These are phyloP conservation scores for Limonomyces culmigenus DNA, from an alignment of 1,284 basidiomycete genomes.

Conservation along the genomic window DNA sequence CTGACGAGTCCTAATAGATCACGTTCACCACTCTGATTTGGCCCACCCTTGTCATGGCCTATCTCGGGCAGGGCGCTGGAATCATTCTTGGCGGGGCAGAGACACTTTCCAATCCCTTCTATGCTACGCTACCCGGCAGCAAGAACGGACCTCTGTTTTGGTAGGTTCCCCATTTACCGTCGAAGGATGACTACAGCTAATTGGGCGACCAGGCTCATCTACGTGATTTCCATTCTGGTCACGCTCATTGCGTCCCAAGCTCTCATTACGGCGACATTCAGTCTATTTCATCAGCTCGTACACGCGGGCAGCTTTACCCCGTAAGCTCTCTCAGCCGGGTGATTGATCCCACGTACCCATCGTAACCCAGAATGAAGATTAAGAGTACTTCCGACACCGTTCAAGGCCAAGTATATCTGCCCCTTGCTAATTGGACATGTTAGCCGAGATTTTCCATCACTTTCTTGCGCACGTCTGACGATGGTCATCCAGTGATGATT, in stretches of 20 bases:
- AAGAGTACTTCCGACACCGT: slow-evolving; percentile 38
- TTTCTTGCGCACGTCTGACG: not conserved
- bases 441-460: slow-evolving; percentile 6
- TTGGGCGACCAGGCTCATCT: no score
- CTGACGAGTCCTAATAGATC: slow-evolving; percentile 14
- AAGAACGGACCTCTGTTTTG: slow-evolving; percentile 36
- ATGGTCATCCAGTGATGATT: slow-evolving; percentile 23
- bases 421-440: slow-evolving; percentile 36
- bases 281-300: slow-evolving; percentile 44
- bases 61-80: slow-evolving; percentile 52
- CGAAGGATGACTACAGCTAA: no score
- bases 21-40: slow-evolving; percentile 38
- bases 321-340: no score
- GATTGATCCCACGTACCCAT: no score
- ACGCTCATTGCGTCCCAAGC: slow-evolving; percentile 46
- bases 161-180: no score
- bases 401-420: slow-evolving; percentile 51
- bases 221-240: slow-evolving; percentile 26
- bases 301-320: slow-evolving; percentile 41
- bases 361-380: no score
- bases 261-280: slow-evolving; percentile 55
- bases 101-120: slow-evolving; percentile 41
- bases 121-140: slow-evolving; percentile 41
- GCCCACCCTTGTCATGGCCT: slow-evolving; percentile 44
- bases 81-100: slow-evolving; percentile 30